These are phyloP conservation scores for Umbelopsis sp. DNA, from an alignment of 371 early-diverging fungal species.

Conservation along the genomic window DNA sequence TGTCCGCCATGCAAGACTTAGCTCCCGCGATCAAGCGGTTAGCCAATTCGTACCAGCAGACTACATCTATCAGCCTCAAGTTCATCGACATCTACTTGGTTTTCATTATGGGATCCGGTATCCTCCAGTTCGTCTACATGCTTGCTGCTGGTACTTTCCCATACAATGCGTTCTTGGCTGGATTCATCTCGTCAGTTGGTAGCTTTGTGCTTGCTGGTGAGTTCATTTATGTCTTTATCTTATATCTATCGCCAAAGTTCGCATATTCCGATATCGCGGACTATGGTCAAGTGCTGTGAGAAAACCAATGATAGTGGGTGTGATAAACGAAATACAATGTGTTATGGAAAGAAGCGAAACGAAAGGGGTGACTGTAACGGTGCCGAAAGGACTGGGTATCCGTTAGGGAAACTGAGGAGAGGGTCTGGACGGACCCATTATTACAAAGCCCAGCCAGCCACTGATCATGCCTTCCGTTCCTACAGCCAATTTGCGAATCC, in stretches of 20 bases:
- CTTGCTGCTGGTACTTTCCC: slow-evolving; percentile 88
- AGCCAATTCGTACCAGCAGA: slow-evolving; percentile 51
- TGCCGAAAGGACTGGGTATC: background rate
- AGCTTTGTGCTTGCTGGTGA: slow-evolving; percentile 92
- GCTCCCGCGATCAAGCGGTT: slow-evolving; percentile 29
- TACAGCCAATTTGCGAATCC: slow-evolving; percentile 40
- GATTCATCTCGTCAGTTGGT: slow-evolving; percentile 92
- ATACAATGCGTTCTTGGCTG: slow-evolving; percentile 96
- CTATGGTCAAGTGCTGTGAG: too few relatives aligned
- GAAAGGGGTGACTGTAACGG: background rate
- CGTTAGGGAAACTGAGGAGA: background rate
- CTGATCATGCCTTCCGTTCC: background rate
- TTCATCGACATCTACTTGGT: slow-evolving; percentile 92
- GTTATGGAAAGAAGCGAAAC: background rate
- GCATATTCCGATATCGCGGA: background rate
- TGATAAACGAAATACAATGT: background rate
- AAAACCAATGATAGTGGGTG: background rate
- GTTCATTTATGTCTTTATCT: background rate
- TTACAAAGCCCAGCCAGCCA: slow-evolving; percentile 17
- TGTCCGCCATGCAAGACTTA: slow-evolving; percentile 6
- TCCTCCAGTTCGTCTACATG: slow-evolving; percentile 89
- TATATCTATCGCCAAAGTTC: background rate
- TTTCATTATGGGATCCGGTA: slow-evolving; percentile 83
- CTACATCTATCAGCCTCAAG: slow-evolving; percentile 80
- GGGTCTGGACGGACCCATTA: slow-evolving; percentile 15